Percentiles rank a stretch among this genome's conserved stretches.
Evolutionary conservation across 441 rosid species (phyloP).

Genomic region (Eutrema salsugineum): DNA sequence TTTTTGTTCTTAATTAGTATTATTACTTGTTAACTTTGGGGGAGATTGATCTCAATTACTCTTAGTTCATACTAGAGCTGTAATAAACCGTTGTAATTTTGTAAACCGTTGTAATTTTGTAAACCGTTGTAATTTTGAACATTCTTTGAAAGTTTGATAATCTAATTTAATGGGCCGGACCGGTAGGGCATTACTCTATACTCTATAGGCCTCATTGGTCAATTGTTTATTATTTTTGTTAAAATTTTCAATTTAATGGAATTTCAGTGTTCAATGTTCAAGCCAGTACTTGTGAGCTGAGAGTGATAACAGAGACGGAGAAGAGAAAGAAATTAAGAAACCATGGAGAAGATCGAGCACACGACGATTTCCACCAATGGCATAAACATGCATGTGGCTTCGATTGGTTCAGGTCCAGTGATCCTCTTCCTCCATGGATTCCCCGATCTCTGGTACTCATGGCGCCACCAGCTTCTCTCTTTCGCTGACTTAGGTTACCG

Average conservation of each 20-base stretch:
- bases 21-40: background rate
- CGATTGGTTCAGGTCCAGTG: conserved; percentile 48
- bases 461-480: conserved; percentile 66
- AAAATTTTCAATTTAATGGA: background rate
- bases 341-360: conserved; percentile 69
- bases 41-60: background rate
- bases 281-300: background rate
- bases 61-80: background rate
- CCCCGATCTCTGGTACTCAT: conserved; percentile 71
- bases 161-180: no score
- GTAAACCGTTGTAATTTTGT: no score
- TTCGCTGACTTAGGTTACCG: conserved; percentile 56
- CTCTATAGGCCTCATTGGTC: background rate
- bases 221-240: no score
- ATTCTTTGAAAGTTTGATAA: background rate
- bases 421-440: conserved; percentile 70
- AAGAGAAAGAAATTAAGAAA: background rate
- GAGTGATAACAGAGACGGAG: background rate
- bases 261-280: background rate
- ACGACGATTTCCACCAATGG: conserved; percentile 47
- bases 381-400: conserved; percentile 53
- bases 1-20: background rate
- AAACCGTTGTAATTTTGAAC: no score
- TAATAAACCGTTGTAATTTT: background rate
- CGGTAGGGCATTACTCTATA: background rate